Percentiles rank a stretch among this genome's conserved stretches.
Evolutionary conservation across 2,329 filamentous ascomycete species (phyloP).

Genomic region (Cladophialophora immunda): DNA sequence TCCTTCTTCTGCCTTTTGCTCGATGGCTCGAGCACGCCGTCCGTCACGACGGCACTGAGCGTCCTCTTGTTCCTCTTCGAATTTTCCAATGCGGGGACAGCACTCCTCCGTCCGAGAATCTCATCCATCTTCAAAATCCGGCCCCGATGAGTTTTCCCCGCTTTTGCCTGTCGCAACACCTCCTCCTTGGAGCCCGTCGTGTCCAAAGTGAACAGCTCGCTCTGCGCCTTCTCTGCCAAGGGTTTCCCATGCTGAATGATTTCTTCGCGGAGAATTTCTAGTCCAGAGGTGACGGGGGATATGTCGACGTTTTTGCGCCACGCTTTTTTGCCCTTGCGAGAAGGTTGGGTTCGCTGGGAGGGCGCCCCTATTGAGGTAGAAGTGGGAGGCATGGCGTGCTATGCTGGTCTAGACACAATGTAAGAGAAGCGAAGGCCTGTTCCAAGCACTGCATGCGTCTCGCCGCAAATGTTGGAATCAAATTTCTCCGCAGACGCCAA

Average conservation of each 20-base stretch:
- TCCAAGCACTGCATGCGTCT: not conserved
- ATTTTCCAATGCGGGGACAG: constrained; percentile 77
- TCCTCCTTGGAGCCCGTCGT: constrained; percentile 65
- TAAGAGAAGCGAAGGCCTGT: not conserved
- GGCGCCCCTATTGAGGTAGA: constrained; percentile 24
- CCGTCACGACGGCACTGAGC: constrained; percentile 58
- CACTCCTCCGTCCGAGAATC: constrained; percentile 85
- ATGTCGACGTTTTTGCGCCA: constrained; percentile 99
- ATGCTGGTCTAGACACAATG: not conserved
- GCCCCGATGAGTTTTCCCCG: constrained; percentile 67
- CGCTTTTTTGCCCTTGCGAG: constrained; percentile 96
- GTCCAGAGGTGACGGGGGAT: constrained; percentile 81
- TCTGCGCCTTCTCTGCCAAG: constrained; percentile 80
- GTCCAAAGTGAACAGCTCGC: constrained; percentile 87
- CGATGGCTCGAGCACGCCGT: constrained; percentile 72
- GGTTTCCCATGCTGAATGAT: constrained; percentile 85
- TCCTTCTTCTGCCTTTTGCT: constrained; percentile 79
- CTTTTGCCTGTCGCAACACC: constrained; percentile 71
- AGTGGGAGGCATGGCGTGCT: constrained; percentile 5
- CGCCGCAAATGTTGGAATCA: not conserved
- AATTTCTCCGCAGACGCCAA: not conserved
- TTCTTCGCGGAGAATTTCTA: constrained; percentile 85
- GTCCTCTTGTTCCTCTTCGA: constrained; percentile 78
- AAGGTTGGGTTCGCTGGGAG: constrained; percentile 68
- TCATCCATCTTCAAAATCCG: constrained; percentile 80